phyloP scores from a whole-genome alignment of 495 filamentous ascomycete genomes.

The Aspergillus affinis region DNA sequence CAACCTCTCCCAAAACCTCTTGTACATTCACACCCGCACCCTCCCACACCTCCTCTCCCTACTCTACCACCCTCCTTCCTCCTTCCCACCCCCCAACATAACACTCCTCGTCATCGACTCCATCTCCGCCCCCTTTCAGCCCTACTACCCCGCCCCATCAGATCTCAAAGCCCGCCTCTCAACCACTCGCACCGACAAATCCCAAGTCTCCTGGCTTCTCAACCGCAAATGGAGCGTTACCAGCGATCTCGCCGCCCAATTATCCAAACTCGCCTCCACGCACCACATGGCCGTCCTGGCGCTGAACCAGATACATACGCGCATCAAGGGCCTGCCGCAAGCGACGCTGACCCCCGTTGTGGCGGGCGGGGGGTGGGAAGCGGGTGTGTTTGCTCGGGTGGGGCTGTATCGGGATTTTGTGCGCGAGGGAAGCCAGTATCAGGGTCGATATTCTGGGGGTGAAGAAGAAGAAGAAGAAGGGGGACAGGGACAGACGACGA shows the following conservation, averaged over 20 bases:
- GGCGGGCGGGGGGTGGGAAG: conserved; percentile 68
- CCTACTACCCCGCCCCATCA: conserved; percentile 62
- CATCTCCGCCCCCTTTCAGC: conserved; percentile 68
- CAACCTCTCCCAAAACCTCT: conserved; percentile 33
- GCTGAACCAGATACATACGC: conserved; percentile 70
- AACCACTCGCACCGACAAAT: conserved; percentile 33
- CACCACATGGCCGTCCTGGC: conserved; percentile 66
- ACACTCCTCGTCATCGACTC: conserved; percentile 74
- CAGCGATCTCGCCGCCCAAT: conserved; percentile 51
- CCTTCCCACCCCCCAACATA: conserved; percentile 59
- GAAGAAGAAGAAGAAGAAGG: background rate
- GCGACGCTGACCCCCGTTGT: conserved; percentile 73
- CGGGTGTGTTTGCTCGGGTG: conserved; percentile 61
- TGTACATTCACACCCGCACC: conserved; percentile 49
- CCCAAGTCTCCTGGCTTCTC: conserved; percentile 53
- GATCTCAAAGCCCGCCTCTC: conserved; percentile 39
- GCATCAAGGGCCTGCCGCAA: conserved; percentile 52
- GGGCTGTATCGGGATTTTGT: conserved; percentile 67
- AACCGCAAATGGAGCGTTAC: conserved; percentile 63
- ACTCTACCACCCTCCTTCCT: conserved; percentile 57
- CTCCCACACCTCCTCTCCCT: conserved; percentile 78
- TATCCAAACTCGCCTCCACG: conserved; percentile 69
- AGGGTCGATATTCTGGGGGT: background rate
- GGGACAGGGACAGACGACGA: conserved; percentile 12
- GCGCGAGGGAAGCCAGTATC: background rate